Percentiles rank a stretch among this genome's conserved stretches.
phyloP scores from a whole-genome alignment of 1,284 basidiomycete genomes.

The Malassezia dermatis region DNA sequence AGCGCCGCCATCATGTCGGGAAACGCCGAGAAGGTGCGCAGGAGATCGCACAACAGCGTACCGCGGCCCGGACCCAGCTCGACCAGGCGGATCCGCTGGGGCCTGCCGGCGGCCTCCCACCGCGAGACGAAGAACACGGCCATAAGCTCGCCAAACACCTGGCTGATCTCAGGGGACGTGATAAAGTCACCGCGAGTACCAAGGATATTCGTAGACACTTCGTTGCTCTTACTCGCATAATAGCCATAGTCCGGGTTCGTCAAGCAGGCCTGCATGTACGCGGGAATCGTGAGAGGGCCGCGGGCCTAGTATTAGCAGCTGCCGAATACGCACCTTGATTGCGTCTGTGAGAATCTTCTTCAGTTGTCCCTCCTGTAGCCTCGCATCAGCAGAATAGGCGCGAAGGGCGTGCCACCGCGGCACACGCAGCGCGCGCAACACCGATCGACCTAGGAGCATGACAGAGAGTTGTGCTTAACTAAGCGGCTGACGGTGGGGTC shows the following conservation, averaged over 20 bases:
- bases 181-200: slow-evolving; percentile 84
- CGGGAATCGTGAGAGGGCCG: slow-evolving; percentile 41
- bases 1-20: slow-evolving; percentile 25
- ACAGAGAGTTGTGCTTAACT: neutral
- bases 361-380: neutral
- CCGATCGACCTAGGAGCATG: neutral
- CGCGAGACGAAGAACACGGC: slow-evolving; percentile 65
- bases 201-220: slow-evolving; percentile 57
- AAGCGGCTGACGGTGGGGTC: neutral
- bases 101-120: slow-evolving; percentile 59
- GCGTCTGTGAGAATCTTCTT: slow-evolving; percentile 6
- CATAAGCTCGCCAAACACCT: slow-evolving; percentile 76
- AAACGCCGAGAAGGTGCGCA: slow-evolving; percentile 53
- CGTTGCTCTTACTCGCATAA: slow-evolving; percentile 21
- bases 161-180: slow-evolving; percentile 91
- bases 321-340: slow-evolving; percentile 1
- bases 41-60: slow-evolving; percentile 80
- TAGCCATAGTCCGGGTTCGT: slow-evolving; percentile 44
- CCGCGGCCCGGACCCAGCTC: slow-evolving; percentile 92
- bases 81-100: slow-evolving; percentile 60
- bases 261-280: slow-evolving; percentile 44
- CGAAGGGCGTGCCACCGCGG: neutral
- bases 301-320: slow-evolving; percentile 15
- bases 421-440: slow-evolving; percentile 1
- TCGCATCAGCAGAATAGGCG: neutral